These are phyloP conservation scores for Mucor indicus DNA, from an alignment of 371 early-diverging fungal species.

Conservation along the genomic window DNA sequence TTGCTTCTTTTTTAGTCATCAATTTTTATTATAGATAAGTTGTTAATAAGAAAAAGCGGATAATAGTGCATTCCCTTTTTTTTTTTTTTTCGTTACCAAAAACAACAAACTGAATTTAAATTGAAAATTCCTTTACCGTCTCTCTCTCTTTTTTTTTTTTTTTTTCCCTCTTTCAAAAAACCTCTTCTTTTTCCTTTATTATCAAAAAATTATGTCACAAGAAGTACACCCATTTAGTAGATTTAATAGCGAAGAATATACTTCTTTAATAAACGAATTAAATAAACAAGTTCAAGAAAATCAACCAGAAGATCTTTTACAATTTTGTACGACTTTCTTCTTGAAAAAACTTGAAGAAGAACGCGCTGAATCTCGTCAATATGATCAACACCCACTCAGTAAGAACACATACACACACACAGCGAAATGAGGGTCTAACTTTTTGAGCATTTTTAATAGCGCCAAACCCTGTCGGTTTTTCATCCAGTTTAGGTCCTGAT, in stretches of 20 bases:
- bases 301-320: slow-evolving; percentile 72
- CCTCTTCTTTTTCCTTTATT: not conserved
- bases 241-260: slow-evolving; percentile 20
- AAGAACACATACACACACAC: not conserved
- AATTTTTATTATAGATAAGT: too few species aligned
- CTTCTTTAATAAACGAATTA: slow-evolving; percentile 22
- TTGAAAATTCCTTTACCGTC: not conserved
- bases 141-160: not conserved
- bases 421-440: too few species aligned
- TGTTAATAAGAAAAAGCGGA: too few species aligned
- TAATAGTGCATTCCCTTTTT: too few species aligned
- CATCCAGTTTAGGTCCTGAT: slow-evolving; percentile 5
- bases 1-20: too few species aligned
- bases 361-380: slow-evolving; percentile 36
- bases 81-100: too few species aligned
- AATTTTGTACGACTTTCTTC: slow-evolving; percentile 87
- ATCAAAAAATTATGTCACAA: slow-evolving; percentile 5
- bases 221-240: slow-evolving; percentile 18
- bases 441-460: too few species aligned
- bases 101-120: too few species aligned
- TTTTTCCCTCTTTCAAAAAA: not conserved
- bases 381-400: slow-evolving; percentile 14
- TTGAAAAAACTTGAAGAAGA: slow-evolving; percentile 65
- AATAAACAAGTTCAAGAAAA: slow-evolving; percentile 15
- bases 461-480: not conserved